These are phyloP conservation scores for Suillus discolor DNA, from an alignment of 768 basidiomycete species.

Conservation along the genomic window DNA sequence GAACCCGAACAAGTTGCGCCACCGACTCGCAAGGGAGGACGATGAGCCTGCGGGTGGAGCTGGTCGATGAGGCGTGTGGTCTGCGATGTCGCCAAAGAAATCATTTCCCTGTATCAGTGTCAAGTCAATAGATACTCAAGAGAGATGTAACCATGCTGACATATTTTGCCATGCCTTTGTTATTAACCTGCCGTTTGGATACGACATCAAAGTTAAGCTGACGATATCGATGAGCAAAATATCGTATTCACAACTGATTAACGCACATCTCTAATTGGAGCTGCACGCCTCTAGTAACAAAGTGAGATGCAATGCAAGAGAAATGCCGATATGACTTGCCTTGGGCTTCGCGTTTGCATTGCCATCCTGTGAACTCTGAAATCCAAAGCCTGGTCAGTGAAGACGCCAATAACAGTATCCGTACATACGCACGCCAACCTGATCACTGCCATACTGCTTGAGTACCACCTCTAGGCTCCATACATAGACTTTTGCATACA, in stretches of 20 bases:
- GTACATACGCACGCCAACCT: not conserved
- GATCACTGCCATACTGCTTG: not conserved
- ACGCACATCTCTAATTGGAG: not conserved
- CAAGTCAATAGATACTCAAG: not conserved
- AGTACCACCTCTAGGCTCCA: not conserved
- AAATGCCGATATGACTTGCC: not conserved
- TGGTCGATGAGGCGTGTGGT: no score
- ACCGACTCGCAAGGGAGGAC: not conserved
- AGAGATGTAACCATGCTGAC: not conserved
- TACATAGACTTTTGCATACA: conserved; percentile 2
- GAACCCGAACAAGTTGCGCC: conserved; percentile 3
- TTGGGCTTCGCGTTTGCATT: not conserved
- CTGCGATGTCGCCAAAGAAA: not conserved
- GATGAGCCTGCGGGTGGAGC: not conserved
- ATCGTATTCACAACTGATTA: not conserved
- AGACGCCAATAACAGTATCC: not conserved
- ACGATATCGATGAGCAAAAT: not conserved
- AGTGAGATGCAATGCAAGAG: not conserved
- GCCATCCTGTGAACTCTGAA: not conserved
- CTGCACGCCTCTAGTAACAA: not conserved
- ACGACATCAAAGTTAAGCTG: not conserved
- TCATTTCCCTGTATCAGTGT: not conserved
- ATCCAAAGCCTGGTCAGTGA: not conserved
- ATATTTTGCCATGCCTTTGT: conserved; percentile 1
- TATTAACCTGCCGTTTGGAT: not conserved